Evolutionary conservation across 306 rosid genomes (phyloP).

Genomic region (Neltuma alba): DNA sequence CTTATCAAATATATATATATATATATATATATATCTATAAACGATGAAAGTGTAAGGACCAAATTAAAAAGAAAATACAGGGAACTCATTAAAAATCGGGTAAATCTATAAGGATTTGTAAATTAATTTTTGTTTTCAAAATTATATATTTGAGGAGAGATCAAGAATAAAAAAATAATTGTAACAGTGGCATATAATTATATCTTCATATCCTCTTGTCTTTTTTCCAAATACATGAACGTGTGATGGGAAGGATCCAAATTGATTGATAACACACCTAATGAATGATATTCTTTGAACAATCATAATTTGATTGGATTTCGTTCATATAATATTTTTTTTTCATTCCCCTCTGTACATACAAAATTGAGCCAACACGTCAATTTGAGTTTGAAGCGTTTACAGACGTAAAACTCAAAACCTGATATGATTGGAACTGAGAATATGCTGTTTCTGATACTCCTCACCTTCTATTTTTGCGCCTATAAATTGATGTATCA

Average conservation of each 20-base stretch:
- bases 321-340: not conserved
- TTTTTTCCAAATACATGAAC: not conserved
- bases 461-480: slow-evolving; percentile 6
- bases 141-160: not conserved
- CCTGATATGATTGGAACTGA: not conserved
- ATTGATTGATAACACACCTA: not conserved
- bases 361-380: not conserved
- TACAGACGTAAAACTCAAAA: not conserved
- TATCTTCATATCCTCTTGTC: not conserved
- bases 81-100: too few relatives aligned
- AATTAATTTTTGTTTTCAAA: too few relatives aligned
- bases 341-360: not conserved
- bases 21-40: too few relatives aligned
- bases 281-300: not conserved
- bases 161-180: not conserved
- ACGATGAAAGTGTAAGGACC: too few relatives aligned
- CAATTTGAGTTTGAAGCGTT: not conserved
- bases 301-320: not conserved
- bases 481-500: slow-evolving; percentile 39
- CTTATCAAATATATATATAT: too few relatives aligned
- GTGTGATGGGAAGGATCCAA: not conserved
- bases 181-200: not conserved
- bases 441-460: slow-evolving; percentile 26
- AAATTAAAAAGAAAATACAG: too few relatives aligned
- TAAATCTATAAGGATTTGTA: too few relatives aligned